A percentile compares a stretch with the other conserved stretches of the same genome.
These are phyloP conservation scores for Trifolium dubium DNA, from an alignment of 306 rosid species.

Conservation along the genomic window DNA sequence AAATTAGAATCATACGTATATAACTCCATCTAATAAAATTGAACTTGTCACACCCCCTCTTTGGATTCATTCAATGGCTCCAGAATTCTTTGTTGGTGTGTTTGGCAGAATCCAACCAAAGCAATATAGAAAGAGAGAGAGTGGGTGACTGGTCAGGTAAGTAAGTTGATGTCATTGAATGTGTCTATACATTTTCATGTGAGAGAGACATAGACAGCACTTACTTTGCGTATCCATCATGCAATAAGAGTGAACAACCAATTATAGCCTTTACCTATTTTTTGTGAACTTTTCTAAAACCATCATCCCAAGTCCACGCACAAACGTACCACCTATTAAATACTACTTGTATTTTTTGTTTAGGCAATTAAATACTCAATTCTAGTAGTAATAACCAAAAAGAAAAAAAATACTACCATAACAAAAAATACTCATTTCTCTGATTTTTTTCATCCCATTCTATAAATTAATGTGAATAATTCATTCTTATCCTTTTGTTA, in stretches of 20 bases:
- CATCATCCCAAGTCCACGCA: background rate
- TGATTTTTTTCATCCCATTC: background rate
- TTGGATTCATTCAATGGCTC: constrained; percentile 11
- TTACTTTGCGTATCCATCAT: constrained; percentile 54
- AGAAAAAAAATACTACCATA: no score
- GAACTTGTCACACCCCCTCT: background rate
- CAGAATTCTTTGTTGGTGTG: background rate
- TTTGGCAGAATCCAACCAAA: constrained; percentile 35
- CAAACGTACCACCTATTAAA: background rate
- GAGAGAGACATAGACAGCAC: constrained; percentile 76
- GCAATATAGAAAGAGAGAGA: constrained; percentile 6
- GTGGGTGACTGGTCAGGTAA: constrained; percentile 40
- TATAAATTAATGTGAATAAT: background rate
- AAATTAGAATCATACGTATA: background rate
- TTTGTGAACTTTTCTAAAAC: background rate
- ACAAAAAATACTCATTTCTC: background rate
- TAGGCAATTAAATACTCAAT: no score
- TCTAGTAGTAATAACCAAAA: no score
- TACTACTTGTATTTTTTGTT: no score
- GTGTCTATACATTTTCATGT: constrained; percentile 51
- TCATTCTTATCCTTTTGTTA: background rate
- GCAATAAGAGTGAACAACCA: constrained; percentile 24
- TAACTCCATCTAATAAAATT: constrained; percentile 22
- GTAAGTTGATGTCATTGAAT: constrained; percentile 40
- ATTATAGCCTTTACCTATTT: background rate